phyloP scores from a whole-genome alignment of 2,329 filamentous ascomycete genomes.

The Exophiala alcalophila region DNA sequence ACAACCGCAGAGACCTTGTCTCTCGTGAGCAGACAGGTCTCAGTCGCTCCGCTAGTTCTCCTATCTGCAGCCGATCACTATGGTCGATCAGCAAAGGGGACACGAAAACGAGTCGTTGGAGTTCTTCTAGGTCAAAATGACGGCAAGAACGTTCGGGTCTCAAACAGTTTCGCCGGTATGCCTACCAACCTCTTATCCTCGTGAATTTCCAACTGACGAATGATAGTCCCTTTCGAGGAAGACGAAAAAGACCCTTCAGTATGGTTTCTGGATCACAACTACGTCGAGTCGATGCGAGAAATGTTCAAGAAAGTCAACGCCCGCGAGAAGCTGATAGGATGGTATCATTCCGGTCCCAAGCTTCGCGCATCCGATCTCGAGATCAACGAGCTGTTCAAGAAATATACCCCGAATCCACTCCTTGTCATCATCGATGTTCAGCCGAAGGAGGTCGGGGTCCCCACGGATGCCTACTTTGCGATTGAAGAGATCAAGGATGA shows the following conservation, averaged over 20 bases:
- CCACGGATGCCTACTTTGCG: conserved; percentile 97
- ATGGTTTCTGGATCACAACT: conserved; percentile 99
- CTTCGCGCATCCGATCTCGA: conserved; percentile 93
- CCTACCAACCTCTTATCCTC: conserved; percentile 14
- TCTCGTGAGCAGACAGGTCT: conserved; percentile 90
- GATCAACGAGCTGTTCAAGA: conserved; percentile 99
- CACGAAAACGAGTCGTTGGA: conserved; percentile 84
- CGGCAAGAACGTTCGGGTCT: conserved; percentile 92
- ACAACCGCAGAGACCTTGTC: conserved; percentile 96
- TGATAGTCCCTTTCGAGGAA: conserved; percentile 90
- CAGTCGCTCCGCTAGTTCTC: conserved; percentile 94
- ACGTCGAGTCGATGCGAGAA: conserved; percentile 98
- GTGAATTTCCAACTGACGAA: conserved; percentile 10
- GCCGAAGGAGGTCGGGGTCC: conserved; percentile 94
- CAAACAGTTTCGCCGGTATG: conserved; percentile 96
- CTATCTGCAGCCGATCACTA: conserved; percentile 98
- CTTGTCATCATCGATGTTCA: conserved; percentile 98
- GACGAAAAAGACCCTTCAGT: conserved; percentile 98
- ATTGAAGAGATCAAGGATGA: conserved; percentile 99
- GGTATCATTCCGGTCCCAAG: conserved; percentile 99
- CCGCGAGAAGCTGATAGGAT: conserved; percentile 96
- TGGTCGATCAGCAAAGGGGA: conserved; percentile 87
- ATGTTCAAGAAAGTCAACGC: conserved; percentile 99
- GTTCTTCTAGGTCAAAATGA: conserved; percentile 94
- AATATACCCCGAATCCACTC: conserved; percentile 94